Evolutionary conservation across 2,329 filamentous ascomycete genomes (phyloP).

Genomic region (Xylariales sp.): DNA sequence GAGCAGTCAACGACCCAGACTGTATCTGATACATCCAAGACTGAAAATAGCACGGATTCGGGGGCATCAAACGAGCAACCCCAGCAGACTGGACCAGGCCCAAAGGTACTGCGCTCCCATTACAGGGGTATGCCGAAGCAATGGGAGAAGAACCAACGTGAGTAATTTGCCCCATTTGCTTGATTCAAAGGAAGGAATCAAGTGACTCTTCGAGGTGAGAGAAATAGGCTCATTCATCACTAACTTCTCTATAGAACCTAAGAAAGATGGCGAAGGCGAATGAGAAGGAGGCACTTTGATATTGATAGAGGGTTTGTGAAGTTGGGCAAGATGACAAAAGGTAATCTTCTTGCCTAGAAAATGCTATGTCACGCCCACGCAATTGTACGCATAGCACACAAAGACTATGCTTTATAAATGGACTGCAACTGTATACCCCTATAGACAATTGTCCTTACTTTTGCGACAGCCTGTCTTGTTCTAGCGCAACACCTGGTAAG

Average conservation of each 20-base stretch:
- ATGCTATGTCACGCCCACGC: background rate
- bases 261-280: constrained; percentile 39
- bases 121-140: constrained; percentile 46
- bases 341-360: background rate
- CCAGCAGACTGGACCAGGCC: constrained; percentile 30
- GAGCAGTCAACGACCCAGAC: constrained; percentile 20
- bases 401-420: background rate
- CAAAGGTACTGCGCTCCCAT: constrained; percentile 43
- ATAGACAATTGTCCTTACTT: background rate
- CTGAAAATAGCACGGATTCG: constrained; percentile 17
- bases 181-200: too few species aligned
- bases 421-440: background rate
- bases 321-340: background rate
- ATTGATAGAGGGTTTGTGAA: background rate
- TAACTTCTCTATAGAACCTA: constrained; percentile 37
- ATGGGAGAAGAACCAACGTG: constrained; percentile 47
- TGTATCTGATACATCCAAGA: constrained; percentile 12
- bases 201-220: background rate
- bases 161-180: background rate
- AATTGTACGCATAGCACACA: background rate
- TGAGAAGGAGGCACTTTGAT: background rate
- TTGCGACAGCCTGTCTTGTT: background rate
- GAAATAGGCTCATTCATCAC: background rate
- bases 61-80: constrained; percentile 14
- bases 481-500: background rate